A percentile compares a stretch with the other conserved stretches of the same genome.
phyloP scores from a whole-genome alignment of 192 early-diverging fungal genomes.

The Pilobolus umbonatus region DNA sequence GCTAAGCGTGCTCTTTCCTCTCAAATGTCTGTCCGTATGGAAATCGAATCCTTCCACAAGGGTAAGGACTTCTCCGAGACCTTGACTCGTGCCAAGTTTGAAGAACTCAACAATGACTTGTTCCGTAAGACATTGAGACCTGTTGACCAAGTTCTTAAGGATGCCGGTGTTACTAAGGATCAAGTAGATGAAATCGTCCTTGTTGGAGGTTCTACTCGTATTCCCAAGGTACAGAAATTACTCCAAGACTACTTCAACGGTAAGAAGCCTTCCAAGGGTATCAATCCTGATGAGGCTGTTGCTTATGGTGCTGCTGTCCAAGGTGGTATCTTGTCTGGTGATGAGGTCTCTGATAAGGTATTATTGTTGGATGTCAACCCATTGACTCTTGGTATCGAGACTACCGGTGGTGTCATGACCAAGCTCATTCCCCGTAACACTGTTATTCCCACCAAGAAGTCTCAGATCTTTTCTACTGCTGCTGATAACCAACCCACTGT shows the following conservation, averaged over 20 bases:
- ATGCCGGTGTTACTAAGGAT: constrained; percentile 77
- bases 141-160: constrained; percentile 85
- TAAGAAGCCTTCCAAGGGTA: constrained; percentile 94
- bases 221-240: constrained; percentile 93
- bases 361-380: constrained; percentile 93
- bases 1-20: constrained; percentile 92
- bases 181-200: constrained; percentile 96
- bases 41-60: constrained; percentile 85
- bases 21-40: constrained; percentile 82
- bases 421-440: constrained; percentile 93
- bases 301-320: constrained; percentile 98
- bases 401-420: constrained; percentile 96
- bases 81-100: constrained; percentile 89
- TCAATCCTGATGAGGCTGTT: constrained; percentile 99
- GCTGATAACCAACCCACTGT: constrained; percentile 96
- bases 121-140: constrained; percentile 90
- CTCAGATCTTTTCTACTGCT: constrained; percentile 97
- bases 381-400: constrained; percentile 96
- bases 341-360: constrained; percentile 57
- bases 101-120: constrained; percentile 85
- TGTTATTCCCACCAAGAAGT: constrained; percentile 94
- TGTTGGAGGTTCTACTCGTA: constrained; percentile 98
- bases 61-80: constrained; percentile 86
- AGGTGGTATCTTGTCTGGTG: constrained; percentile 84
- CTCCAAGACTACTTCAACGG: constrained; percentile 94